Conservation (phyloP, 495 filamentous ascomycete genomes). For the Aspergillus conjunctus region DNA sequence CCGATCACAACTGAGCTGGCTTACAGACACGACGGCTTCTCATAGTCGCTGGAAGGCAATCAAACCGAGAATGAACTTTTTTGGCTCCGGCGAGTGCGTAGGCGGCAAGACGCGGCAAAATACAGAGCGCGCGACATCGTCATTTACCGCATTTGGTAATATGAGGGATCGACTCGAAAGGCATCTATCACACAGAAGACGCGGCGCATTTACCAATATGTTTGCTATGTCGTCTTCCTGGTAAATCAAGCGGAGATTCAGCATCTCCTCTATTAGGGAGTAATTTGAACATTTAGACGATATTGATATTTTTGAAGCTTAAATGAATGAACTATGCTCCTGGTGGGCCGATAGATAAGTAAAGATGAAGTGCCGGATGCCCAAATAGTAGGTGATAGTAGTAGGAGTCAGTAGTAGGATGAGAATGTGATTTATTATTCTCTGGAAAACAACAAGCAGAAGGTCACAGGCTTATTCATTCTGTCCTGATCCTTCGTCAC, state of each 20-base stretch:
- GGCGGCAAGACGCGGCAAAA: constrained; percentile 47
- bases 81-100: constrained; percentile 18
- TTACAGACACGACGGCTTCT: constrained; percentile 2
- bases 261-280: too few relatives aligned
- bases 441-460: background rate
- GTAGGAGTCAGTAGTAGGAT: background rate
- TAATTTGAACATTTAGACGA: background rate
- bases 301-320: background rate
- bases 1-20: constrained; percentile 17
- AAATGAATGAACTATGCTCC: background rate
- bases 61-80: constrained; percentile 28
- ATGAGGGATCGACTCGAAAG: constrained; percentile 16
- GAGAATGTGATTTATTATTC: background rate
- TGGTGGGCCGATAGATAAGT: background rate
- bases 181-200: background rate
- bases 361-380: background rate
- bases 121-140: constrained; percentile 28
- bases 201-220: too few relatives aligned
- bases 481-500: background rate
- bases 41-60: constrained; percentile 11
- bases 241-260: background rate
- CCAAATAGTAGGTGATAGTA: background rate
- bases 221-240: background rate
- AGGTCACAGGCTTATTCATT: background rate
- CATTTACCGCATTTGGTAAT: constrained; percentile 26